Base-by-base conservation (phyloP, 2,329 filamentous ascomycete genomes). In the Penicillium expansum region DNA sequence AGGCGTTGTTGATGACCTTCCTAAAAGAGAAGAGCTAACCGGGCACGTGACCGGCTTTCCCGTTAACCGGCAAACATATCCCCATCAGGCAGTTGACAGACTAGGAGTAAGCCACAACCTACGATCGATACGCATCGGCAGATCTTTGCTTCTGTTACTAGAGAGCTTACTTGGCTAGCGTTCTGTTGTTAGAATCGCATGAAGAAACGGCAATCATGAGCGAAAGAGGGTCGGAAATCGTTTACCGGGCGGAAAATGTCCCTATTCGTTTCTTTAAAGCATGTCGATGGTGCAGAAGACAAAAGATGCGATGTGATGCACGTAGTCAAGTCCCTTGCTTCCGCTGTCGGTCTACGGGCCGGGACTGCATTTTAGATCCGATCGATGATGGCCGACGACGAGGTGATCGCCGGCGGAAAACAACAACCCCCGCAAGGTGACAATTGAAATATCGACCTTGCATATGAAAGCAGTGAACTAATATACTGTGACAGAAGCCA, bases 291-390 rank as follows among this genome's bases (percentile, higher is more conserved):
- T 73, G 71, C 62, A 64, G 69, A 29, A 62, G 69, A 58, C 70
- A 71, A 53, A 73, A 73, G 51, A 71, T 73, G 67, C 69, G 71
- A 35, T 73, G 71, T 42, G 71, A 73, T 62, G 71, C 71, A 30
- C 70, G 70, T 30, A 67, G 63, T 16, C 71, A 69, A 52, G 63
- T 72, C 38, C 71, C 71, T n/a, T 73, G 71, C 48, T 70, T 69
- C 39, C 70, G 71, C 27, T 73, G 71, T 56, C 68, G 67, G 7
- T 63, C 69, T 8, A 62, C 66, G 10, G 71, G 71, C 20, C 68
- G 69, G 13, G 71, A 73, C 38, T 73, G 71, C 49, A 66, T 73
- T 18, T 33, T 73, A 5, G 71, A 73, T 56, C 66, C 71, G 5
- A 69, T 73, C 20, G 67, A 69, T 30, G 62, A 67, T 30, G 63